Conservation (phyloP, 1,284 basidiomycete species). For the Cryptococcus jaspeensis region DNA sequence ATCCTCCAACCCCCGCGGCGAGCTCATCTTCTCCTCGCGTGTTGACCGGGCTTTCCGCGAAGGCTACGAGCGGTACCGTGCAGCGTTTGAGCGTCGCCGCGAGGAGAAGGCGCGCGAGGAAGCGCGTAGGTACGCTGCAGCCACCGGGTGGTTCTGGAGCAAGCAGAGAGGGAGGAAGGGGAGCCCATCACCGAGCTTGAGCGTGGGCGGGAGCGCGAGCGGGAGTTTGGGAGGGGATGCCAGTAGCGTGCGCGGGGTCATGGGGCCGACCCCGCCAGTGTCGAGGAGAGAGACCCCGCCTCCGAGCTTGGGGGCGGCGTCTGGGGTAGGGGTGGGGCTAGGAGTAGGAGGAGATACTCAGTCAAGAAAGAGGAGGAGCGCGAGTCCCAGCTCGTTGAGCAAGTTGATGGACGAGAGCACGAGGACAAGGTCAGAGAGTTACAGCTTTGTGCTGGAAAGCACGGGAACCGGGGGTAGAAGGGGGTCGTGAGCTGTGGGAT, state of each 20-base stretch:
- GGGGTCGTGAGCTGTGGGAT: too few relatives aligned
- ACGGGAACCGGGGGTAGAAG: too few relatives aligned
- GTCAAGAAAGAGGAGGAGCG: not conserved
- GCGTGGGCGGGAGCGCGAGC: conserved; percentile 1
- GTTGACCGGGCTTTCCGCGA: conserved; percentile 82
- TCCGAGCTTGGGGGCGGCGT: not conserved
- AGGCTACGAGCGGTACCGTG: conserved; percentile 87
- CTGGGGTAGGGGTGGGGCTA: not conserved
- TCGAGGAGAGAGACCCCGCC: conserved; percentile 27
- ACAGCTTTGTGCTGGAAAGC: conserved; percentile 22
- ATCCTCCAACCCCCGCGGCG: conserved; percentile 83
- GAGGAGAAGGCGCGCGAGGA: conserved; percentile 59
- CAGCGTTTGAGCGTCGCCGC: conserved; percentile 80
- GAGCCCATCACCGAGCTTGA: too few relatives aligned
- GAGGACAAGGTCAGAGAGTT: conserved; percentile 29
- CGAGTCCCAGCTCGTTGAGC: not conserved
- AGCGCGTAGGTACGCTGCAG: conserved; percentile 13
- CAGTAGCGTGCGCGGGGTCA: not conserved
- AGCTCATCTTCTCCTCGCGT: conserved; percentile 90
- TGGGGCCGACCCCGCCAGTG: conserved; percentile 24
- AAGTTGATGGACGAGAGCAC: not conserved
- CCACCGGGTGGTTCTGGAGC: conserved; percentile 1
- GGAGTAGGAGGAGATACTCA: conserved; percentile 9
- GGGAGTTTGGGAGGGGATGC: conserved; percentile 1
- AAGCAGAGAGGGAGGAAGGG: not conserved